Conservation (phyloP, 139 green algal genomes). For the Tetradesmus lagerheimii region DNA sequence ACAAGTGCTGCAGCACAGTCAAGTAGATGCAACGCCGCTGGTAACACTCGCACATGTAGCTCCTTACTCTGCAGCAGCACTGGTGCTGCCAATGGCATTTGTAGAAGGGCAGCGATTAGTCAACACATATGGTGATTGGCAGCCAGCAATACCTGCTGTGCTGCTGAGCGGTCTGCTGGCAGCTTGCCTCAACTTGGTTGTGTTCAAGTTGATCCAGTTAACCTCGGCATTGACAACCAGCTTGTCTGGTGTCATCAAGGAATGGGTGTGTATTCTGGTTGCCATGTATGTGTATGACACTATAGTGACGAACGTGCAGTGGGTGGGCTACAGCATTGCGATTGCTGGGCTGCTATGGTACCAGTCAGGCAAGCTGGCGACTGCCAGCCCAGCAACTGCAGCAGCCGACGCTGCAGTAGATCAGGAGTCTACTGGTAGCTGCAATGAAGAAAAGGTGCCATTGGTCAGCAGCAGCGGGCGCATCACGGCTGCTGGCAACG, state of each 20-base stretch:
- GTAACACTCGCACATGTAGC: constrained; percentile 30
- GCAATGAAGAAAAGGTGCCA: neutral
- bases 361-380: neutral
- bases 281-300: constrained; percentile 39
- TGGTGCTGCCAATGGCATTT: constrained; percentile 9
- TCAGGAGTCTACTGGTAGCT: neutral
- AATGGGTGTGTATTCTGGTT: constrained; percentile 36
- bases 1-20: constrained; percentile 48
- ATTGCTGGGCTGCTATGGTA: constrained; percentile 35
- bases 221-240: constrained; percentile 35
- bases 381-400: neutral
- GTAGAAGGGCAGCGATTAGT: neutral
- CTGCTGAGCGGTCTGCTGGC: constrained; percentile 12
- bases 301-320: constrained; percentile 16
- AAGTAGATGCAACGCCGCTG: constrained; percentile 24
- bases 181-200: constrained; percentile 22
- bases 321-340: constrained; percentile 36
- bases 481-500: neutral
- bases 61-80: constrained; percentile 9
- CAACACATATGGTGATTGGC: neutral
- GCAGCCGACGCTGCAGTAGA: neutral
- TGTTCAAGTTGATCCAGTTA: constrained; percentile 35
- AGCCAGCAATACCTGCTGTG: neutral
- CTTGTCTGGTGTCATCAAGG: constrained; percentile 34
- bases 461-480: neutral